Base-by-base conservation (phyloP, 139 green algal genomes). In the Closterium sp. region DNA sequence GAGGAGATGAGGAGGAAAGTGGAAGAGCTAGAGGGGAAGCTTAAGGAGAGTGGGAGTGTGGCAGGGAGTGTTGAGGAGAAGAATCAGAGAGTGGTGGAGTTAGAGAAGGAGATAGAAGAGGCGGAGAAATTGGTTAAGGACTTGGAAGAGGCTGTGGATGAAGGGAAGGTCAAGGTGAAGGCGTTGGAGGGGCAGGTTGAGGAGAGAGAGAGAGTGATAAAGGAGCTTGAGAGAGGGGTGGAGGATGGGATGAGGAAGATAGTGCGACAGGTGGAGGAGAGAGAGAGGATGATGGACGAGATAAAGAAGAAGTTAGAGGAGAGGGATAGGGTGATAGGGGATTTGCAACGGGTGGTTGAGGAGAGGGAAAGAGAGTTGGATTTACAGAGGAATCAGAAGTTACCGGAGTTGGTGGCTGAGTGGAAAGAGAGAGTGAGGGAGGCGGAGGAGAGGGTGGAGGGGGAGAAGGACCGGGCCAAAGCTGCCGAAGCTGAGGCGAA, bases 181-280 rank as follows among this genome's bases (percentile, higher is more conserved):
- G 43, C 43, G 10, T 69, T 69, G 43, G 43, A 69, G 10, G 43
- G 43, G 43, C 43, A 69, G 8, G 43, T 69, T 12, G 43, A 69
- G 43, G 43, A 69, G 43, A 69, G 43, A 25, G 43, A 87, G 84
- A 87, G 31, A 2, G 31, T 34, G 84, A 33, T 34, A 1, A 33
- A 33, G 84, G 84, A 33, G 84, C 23, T 33, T 1, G 84, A 33
- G 23, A 1, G 30, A 33, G 31, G 84, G 84, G 30, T 87, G 84
- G 84, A 87, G 84, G 84, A 87, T 34, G 31, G 84, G 31, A 33
- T 33, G 31, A 33, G 31, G 84, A 87, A 87, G 84, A 87, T 87
- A 9, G 84, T 87, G 19, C 30, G 84, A 21, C 84, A 87, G 84
- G 30, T 87, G 84, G 84, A 33, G 30, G 84, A 87, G 9, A 87